phyloP scores from a whole-genome alignment of 495 filamentous ascomycete genomes.

The Mycothermus thermophilus region DNA sequence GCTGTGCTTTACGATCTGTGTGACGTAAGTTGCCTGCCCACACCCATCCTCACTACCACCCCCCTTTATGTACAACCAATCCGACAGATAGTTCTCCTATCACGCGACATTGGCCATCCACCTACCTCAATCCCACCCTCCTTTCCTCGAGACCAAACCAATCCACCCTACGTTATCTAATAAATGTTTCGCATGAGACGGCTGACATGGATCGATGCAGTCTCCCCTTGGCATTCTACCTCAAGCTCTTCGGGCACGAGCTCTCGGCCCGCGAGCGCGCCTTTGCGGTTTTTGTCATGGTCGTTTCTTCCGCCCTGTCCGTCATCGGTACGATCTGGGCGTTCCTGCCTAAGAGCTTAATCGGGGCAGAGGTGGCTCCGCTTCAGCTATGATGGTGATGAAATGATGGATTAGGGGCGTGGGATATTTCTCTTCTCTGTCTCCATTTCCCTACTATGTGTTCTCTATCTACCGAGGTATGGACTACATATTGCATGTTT shows the following conservation, averaged over 20 bases:
- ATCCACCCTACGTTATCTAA: no score
- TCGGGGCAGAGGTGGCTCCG: conserved; percentile 25
- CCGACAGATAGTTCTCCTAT: no score
- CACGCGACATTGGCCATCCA: no score
- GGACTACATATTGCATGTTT: no score
- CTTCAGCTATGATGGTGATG: not conserved
- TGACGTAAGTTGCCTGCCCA: conserved; percentile 42
- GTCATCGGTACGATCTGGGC: conserved; percentile 73
- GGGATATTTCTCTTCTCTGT: no score
- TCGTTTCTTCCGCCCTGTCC: conserved; percentile 53
- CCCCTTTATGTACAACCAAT: not conserved
- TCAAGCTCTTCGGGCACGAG: conserved; percentile 82
- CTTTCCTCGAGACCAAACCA: no score
- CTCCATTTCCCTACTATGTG: no score
- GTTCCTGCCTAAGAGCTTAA: conserved; percentile 58
- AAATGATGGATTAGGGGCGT: not conserved
- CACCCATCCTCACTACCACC: not conserved
- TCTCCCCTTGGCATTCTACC: conserved; percentile 73
- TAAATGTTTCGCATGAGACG: not conserved
- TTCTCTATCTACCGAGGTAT: no score
- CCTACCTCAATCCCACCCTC: no score
- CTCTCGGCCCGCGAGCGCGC: conserved; percentile 50
- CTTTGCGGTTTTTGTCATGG: conserved; percentile 55
- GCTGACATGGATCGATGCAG: conserved; percentile 9
- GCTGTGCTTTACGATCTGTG: conserved; percentile 89